phyloP scores from a whole-genome alignment of 192 early-diverging fungal species.

The Coemansia sp. region DNA sequence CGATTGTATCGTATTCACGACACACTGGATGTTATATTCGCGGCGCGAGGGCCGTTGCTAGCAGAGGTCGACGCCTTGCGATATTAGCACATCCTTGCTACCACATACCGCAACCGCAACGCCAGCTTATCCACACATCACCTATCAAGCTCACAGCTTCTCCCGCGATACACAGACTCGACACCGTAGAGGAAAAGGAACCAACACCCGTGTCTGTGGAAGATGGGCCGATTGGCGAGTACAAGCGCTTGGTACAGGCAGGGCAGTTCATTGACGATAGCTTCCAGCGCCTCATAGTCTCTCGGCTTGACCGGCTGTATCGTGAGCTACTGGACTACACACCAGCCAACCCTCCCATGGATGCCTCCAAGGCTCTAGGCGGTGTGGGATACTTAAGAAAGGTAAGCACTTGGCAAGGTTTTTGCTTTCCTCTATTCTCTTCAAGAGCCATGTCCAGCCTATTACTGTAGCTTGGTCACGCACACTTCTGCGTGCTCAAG shows the following conservation, averaged over 20 bases:
- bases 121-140: constrained; percentile 2
- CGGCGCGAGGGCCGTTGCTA: neutral
- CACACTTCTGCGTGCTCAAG: neutral
- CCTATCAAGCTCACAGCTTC: neutral
- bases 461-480: neutral
- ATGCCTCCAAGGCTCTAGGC: neutral
- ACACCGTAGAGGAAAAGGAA: neutral
- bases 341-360: constrained; percentile 42
- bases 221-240: constrained; percentile 35
- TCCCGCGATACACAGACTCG: neutral
- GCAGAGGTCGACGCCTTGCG: neutral
- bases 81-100: neutral
- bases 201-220: neutral
- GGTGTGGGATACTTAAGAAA: constrained; percentile 33
- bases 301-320: constrained; percentile 68
- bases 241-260: constrained; percentile 50
- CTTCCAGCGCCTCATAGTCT: constrained; percentile 72
- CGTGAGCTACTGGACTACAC: constrained; percentile 62
- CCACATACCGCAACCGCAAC: neutral
- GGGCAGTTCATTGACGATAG: constrained; percentile 67
- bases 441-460: neutral
- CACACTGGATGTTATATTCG: neutral
- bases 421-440: neutral
- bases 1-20: neutral
- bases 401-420: constrained; percentile 23